These are phyloP conservation scores for Lachancea lanzarotensis DNA, from an alignment of 805 yeast species.

Conservation along the genomic window DNA sequence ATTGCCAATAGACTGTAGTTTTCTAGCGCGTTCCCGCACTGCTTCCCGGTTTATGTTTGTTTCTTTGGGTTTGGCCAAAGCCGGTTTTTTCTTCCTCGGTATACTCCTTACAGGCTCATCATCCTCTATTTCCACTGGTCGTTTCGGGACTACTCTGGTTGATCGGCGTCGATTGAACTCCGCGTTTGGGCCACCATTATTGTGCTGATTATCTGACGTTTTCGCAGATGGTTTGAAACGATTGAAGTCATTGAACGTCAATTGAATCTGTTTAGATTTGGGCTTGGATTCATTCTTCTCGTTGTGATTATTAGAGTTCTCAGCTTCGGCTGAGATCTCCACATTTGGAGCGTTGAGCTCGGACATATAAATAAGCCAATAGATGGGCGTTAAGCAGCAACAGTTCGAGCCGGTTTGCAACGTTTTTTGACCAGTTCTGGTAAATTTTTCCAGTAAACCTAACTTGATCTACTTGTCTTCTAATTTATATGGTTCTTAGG, in stretches of 20 bases:
- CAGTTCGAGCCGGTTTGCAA: neutral
- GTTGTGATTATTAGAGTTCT: neutral
- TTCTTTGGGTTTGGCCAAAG: conserved; percentile 6
- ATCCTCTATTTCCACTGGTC: conserved; percentile 10
- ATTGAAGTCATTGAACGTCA: conserved; percentile 27
- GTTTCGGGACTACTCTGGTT: conserved; percentile 10
- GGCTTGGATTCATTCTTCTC: neutral
- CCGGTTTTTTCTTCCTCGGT: conserved; percentile 7
- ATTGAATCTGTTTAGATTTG: conserved; percentile 14
- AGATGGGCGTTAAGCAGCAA: neutral
- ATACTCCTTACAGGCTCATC: conserved; percentile 5
- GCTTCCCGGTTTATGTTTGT: conserved; percentile 6
- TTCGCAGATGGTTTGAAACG: conserved; percentile 17
- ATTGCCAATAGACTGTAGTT: conserved; percentile 8
- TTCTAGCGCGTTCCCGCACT: conserved; percentile 5
- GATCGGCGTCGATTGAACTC: conserved; percentile 9
- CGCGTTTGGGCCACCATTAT: conserved; percentile 3
- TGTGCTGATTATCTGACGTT: conserved; percentile 3
- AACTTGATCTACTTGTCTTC: neutral
- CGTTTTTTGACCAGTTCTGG: neutral
- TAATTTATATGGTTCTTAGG: neutral
- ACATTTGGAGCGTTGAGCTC: neutral
- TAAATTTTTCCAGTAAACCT: neutral
- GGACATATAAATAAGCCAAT: neutral
- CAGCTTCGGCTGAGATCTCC: neutral